Conservation (phyloP, 108 stramenopile species). For the Skeletonema menzelii region DNA sequence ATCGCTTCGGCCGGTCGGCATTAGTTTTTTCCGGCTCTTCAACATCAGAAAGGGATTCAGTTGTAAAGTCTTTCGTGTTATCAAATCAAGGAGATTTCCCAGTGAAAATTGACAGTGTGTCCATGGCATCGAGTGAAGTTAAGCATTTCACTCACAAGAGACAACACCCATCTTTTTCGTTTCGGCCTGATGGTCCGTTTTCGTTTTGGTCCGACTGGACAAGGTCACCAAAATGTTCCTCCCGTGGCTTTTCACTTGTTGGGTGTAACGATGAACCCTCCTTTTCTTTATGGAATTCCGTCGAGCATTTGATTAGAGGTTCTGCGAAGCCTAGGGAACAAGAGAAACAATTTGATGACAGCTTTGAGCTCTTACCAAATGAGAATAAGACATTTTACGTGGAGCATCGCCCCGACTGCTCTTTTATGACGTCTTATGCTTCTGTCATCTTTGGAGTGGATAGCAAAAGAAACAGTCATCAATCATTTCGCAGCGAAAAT, state of each 20-base stretch:
- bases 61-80: slow-evolving; percentile 63
- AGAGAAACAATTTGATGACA: slow-evolving; percentile 13
- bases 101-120: slow-evolving; percentile 44
- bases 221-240: slow-evolving; percentile 28
- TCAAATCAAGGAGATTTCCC: slow-evolving; percentile 64
- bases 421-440: slow-evolving; percentile 53
- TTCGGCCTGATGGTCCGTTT: background rate
- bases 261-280: slow-evolving; percentile 39
- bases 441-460: slow-evolving; percentile 53
- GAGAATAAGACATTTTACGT: slow-evolving; percentile 63
- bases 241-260: slow-evolving; percentile 44
- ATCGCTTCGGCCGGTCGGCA: slow-evolving; percentile 63
- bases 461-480: slow-evolving; percentile 10
- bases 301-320: background rate
- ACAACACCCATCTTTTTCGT: slow-evolving; percentile 19
- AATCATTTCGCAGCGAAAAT: slow-evolving; percentile 30
- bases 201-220: background rate
- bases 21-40: slow-evolving; percentile 63
- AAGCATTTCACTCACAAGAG: slow-evolving; percentile 33
- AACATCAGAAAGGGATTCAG: slow-evolving; percentile 16
- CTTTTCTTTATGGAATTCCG: slow-evolving; percentile 1
- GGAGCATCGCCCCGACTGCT: slow-evolving; percentile 68
- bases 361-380: slow-evolving; percentile 64
- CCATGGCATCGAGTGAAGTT: slow-evolving; percentile 48
- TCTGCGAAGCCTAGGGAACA: slow-evolving; percentile 5